phyloP scores from a whole-genome alignment of 495 filamentous ascomycete species.

The Aspergillus mulundensis region DNA sequence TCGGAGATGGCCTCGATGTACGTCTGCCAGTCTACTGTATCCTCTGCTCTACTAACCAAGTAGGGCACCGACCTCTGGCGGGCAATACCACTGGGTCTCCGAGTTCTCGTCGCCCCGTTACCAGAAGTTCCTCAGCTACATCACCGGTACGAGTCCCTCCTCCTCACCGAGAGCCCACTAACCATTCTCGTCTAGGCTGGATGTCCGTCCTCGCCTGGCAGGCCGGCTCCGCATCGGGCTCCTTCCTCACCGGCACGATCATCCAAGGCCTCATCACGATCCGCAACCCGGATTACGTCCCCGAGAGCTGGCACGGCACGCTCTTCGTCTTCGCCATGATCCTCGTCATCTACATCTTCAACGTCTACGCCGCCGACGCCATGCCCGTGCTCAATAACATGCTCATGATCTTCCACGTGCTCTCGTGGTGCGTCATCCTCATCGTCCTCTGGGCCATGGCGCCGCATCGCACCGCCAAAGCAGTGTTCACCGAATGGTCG shows the following conservation, averaged over 20 bases:
- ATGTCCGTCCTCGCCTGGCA: conserved; percentile 43
- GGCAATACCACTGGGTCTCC: conserved; percentile 36
- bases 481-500: conserved; percentile 34
- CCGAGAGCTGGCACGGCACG: conserved; percentile 42
- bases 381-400: conserved; percentile 46
- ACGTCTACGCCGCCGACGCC: conserved; percentile 35
- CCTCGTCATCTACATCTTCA: conserved; percentile 30
- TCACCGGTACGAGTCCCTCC: conserved; percentile 21
- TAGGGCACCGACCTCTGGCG: conserved; percentile 36
- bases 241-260: conserved; percentile 34
- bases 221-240: conserved; percentile 23
- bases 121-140: conserved; percentile 41
- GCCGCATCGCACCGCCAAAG: conserved; percentile 32
- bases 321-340: conserved; percentile 41
- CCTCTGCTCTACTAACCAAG: neutral
- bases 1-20: conserved; percentile 33
- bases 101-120: conserved; percentile 27
- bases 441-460: conserved; percentile 32
- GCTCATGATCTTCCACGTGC: conserved; percentile 43
- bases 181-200: conserved; percentile 24
- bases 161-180: neutral
- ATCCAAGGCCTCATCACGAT: conserved; percentile 39
- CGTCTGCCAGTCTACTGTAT: neutral
- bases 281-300: conserved; percentile 27
- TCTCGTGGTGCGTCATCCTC: conserved; percentile 42